Evolutionary conservation across 2,329 filamentous ascomycete genomes (phyloP), one percentile per base, ranked within the genome.

Genomic region (Fusarium chlamydosporum): DNA sequence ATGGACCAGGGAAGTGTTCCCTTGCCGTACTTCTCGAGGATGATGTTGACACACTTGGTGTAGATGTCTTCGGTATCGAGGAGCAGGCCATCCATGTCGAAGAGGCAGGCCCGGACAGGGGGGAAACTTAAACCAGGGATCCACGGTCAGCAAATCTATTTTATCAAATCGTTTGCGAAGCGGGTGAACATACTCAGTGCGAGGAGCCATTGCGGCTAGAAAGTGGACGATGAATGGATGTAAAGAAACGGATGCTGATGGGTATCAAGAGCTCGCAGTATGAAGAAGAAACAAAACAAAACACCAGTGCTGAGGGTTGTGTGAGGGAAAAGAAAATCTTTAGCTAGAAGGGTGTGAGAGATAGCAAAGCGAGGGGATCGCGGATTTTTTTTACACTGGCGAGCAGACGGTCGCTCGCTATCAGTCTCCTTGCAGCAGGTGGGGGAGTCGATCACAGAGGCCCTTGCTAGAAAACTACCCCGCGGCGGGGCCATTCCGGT

Each of bases 51-150:
- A 80, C 92, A 91, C 27, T 87, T 78, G 0, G 93, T 96, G 84
- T 98, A 98, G 57, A 89, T 80, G 74, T 98, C 96, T 83, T 98
- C 96, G 34, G 92, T 94, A 80, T 98, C 90, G 77, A 99, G 92
- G 20, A 99, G 88, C 35, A 99, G 90, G 64, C 96, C 96, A 80
- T 99, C 96, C 94, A 98, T 97, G 84, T 99, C 96, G 79, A 99
- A 98, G 70, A 99, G 90, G 80, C 94, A 97, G 72, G 95, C 96
- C 72, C 94, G 88, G 61, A 98, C 86, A 46, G 91, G 89, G 20
- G 92, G 91, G 79, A 94, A 90, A 77, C 91, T 93, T 35, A n/a
- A 31, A 18, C 33, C 2, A 27, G 10, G n/a, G 11, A 15, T 16
- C 29, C 35, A 38, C 73, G 18, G 56, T 74, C 43, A 69, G 66